Base-by-base conservation (phyloP, 139 green algal species). In the Chlorella sp. region DNA sequence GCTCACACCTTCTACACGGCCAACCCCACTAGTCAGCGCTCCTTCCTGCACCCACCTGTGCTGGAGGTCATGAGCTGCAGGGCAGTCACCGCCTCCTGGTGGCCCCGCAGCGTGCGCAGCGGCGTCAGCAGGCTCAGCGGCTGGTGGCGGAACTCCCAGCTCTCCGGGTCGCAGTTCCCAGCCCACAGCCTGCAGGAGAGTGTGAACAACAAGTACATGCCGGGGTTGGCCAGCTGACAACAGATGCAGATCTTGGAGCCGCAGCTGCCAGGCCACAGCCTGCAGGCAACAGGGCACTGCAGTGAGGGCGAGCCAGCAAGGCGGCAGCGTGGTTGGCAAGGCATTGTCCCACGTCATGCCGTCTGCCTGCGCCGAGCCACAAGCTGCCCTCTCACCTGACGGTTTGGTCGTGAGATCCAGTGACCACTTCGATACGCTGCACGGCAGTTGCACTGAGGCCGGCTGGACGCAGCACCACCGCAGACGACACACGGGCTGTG, bases 41-140 rank as follows among this genome's bases (percentile, higher is more conserved):
- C 4, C 0, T 25, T 28, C 39, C 63, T 4, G 1, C 5, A 1
- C 78, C 2, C 64, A 85, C 80, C 80, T 56, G 80, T 85, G 65
- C 44, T 76, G 65, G 65, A 68, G 5, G 64, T 32, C 41, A 85
- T 28, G 26, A 85, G 51, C 68, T 85, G 68, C 68, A 85, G 47
- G 80, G 68, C 39, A 32, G 80, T 85, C 32, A 85, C 67, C 67
- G 80, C 63, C 68, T 85, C 80, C 36, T 56, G 47, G 47, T 85
- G 80, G 1, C 80, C 80, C 67, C 80, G 32, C 67, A 85, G 80
- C 80, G 80, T 85, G 67, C 80, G 65, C 44, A 75, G 44, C 36
- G 80, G 80, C 41, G 80, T 85, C 60, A 85, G 80, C 80, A 85
- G 80, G 15, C 15, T 28, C 51, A 79, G 80, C n/a, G n/a, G 57